Percentiles rank a stretch among this genome's conserved stretches.
Evolutionary conservation across 345 rosid genomes (phyloP).

Genomic region (Linum tenue): DNA sequence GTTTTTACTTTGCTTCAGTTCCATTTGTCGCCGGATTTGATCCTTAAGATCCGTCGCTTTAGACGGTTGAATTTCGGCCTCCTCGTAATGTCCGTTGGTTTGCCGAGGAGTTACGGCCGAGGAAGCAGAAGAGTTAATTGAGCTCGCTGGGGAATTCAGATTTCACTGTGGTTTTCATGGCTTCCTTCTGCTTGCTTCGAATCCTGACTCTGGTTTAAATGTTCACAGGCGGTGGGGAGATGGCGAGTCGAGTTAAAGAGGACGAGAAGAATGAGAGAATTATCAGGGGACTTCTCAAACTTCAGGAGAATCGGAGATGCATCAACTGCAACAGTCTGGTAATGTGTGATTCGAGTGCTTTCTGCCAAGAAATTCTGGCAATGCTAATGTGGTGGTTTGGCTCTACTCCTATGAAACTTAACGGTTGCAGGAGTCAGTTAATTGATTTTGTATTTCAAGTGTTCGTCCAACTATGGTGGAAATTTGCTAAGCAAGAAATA

Average conservation of each 20-base stretch:
- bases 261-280: constrained; percentile 78
- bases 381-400: neutral
- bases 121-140: neutral
- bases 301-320: constrained; percentile 74
- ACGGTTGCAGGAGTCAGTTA: too few species aligned
- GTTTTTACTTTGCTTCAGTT: neutral
- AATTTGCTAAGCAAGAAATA: neutral
- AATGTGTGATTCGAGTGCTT: constrained; percentile 9
- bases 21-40: neutral
- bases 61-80: neutral
- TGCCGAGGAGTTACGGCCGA: neutral
- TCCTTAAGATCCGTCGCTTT: neutral
- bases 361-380: neutral
- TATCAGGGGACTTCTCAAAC: constrained; percentile 84
- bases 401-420: neutral
- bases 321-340: constrained; percentile 92
- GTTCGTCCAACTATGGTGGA: neutral
- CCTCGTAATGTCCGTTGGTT: neutral
- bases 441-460: neutral
- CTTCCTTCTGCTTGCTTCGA: neutral
- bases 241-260: constrained; percentile 73
- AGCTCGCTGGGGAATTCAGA: neutral
- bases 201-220: neutral
- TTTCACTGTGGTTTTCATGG: neutral
- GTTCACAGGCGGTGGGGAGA: constrained; percentile 12